phyloP scores from a whole-genome alignment of 2,329 filamentous ascomycete genomes.

The Xylariaceae sp. region DNA sequence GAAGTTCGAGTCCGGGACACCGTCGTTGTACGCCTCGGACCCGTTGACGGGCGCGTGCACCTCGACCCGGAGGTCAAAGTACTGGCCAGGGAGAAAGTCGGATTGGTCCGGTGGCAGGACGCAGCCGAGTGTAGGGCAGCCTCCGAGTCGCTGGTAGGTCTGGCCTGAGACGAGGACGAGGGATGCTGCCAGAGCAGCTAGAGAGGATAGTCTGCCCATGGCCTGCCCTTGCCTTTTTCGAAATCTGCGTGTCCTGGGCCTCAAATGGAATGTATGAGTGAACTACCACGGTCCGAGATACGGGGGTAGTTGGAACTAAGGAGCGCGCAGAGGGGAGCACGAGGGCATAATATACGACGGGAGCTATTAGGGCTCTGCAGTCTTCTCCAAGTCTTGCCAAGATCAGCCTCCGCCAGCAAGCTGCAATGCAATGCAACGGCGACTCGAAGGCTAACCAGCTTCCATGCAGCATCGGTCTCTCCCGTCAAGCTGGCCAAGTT shows the following conservation, averaged over 20 bases:
- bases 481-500: too few relatives aligned
- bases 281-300: neutral
- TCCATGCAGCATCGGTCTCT: constrained; percentile 10
- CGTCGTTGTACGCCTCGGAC: constrained; percentile 66
- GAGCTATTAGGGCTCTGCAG: neutral
- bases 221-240: constrained; percentile 1
- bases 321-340: neutral
- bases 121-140: constrained; percentile 54
- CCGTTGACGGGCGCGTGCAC: constrained; percentile 78
- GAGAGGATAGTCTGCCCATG: constrained; percentile 11
- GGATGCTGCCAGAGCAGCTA: constrained; percentile 27
- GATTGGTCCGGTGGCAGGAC: constrained; percentile 59
- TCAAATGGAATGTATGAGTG: neutral
- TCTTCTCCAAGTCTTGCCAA: constrained; percentile 7
- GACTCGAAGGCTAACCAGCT: constrained; percentile 1
- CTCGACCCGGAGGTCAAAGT: constrained; percentile 78
- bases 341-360: constrained; percentile 8
- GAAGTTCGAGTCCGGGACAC: constrained; percentile 68
- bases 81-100: constrained; percentile 78
- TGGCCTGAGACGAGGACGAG: constrained; percentile 44
- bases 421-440: constrained; percentile 7
- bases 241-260: neutral
- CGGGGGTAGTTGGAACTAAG: neutral
- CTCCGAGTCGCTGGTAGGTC: constrained; percentile 55
- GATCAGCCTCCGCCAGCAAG: constrained; percentile 4